phyloP scores from a whole-genome alignment of 2,329 filamentous ascomycete species.

The Apiospora hydei region DNA sequence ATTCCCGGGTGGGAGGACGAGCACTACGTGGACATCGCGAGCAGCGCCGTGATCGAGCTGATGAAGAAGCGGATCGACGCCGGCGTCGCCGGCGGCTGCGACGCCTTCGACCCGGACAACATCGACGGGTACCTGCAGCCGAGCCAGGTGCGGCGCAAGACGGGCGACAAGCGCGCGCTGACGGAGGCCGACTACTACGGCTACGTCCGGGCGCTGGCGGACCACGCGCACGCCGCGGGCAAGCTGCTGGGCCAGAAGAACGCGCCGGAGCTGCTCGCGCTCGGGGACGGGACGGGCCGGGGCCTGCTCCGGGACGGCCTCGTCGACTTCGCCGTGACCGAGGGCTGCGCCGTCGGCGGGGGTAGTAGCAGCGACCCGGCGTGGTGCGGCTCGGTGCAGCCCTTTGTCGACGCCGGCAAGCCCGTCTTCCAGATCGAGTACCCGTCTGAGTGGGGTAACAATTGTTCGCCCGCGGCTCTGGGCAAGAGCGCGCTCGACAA shows the following conservation, averaged over 20 bases:
- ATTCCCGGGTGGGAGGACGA: conserved; percentile 25
- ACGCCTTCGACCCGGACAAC: conserved; percentile 26
- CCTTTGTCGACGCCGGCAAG: conserved; percentile 4
- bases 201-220: conserved; percentile 11
- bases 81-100: conserved; percentile 21
- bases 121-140: conserved; percentile 22
- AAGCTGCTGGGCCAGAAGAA: conserved; percentile 26
- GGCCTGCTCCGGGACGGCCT: background rate
- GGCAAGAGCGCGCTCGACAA: background rate
- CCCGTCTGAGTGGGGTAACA: conserved; percentile 8
- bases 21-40: conserved; percentile 21
- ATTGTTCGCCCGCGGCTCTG: background rate
- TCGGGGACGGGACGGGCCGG: background rate
- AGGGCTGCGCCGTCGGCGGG: conserved; percentile 14
- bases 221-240: conserved; percentile 4
- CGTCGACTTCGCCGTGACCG: conserved; percentile 24
- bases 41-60: background rate
- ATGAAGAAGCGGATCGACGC: conserved; percentile 21
- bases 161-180: background rate
- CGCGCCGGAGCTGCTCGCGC: conserved; percentile 19
- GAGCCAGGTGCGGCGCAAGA: background rate
- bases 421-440: conserved; percentile 27
- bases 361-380: background rate
- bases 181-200: conserved; percentile 14
- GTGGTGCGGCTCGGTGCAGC: background rate